Percentiles rank a stretch among this genome's conserved stretches.
These are phyloP conservation scores for Chrysanthemum makinoi DNA, from an alignment of 129 eudicot genomes.

Conservation along the genomic window DNA sequence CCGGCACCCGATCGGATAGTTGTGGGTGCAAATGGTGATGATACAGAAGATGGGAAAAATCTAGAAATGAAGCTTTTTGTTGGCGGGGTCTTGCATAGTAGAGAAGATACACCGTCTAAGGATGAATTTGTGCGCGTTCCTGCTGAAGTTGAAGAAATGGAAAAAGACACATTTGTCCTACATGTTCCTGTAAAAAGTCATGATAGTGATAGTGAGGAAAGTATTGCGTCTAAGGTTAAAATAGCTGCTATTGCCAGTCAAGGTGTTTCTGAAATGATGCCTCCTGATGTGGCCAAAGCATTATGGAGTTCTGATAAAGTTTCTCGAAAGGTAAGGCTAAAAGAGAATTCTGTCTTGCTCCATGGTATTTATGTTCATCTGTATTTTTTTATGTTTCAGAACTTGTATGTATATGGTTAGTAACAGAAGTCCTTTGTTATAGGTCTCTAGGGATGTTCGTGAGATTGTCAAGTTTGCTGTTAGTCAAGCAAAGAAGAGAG, in stretches of 20 bases:
- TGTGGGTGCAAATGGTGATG: conserved; percentile 43
- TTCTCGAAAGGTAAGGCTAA: conserved; percentile 70
- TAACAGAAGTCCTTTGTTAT: not conserved
- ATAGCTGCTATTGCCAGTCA: conserved; percentile 72
- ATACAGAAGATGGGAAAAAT: conserved; percentile 49
- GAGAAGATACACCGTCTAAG: conserved; percentile 68
- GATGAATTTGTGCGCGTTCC: conserved; percentile 84
- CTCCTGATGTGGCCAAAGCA: conserved; percentile 96
- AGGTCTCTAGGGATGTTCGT: conserved; percentile 81
- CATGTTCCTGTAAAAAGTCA: conserved; percentile 66
- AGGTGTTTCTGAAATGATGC: conserved; percentile 88
- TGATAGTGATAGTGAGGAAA: conserved; percentile 46
- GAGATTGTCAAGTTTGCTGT: conserved; percentile 91
- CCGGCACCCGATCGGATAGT: conserved; percentile 29
- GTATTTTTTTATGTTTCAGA: not conserved
- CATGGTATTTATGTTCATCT: conserved; percentile 9
- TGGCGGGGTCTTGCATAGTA: conserved; percentile 83
- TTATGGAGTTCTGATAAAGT: conserved; percentile 72
- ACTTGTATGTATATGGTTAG: not conserved
- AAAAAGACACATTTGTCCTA: conserved; percentile 76
- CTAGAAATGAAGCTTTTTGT: conserved; percentile 77
- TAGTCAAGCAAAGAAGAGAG: conserved; percentile 82
- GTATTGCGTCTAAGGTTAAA: conserved; percentile 46
- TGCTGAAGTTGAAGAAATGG: conserved; percentile 74
- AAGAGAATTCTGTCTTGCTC: not conserved